These are phyloP conservation scores for Stentor roeselii DNA, from an alignment of 73 alveolate species.

Conservation along the genomic window DNA sequence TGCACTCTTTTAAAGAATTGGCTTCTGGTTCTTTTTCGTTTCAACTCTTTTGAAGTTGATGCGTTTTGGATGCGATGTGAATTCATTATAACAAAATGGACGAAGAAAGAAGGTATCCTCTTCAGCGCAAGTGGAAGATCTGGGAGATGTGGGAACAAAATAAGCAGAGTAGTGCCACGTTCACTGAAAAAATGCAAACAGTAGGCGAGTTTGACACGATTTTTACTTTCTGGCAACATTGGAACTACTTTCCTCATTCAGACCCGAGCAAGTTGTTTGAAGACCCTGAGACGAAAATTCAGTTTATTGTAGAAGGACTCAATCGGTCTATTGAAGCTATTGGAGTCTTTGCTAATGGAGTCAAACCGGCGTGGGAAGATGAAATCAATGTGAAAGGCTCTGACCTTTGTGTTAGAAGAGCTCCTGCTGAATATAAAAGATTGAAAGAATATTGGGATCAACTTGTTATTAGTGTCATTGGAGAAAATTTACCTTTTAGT, in stretches of 20 bases:
- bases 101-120: background rate
- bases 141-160: slow-evolving; percentile 29
- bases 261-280: background rate
- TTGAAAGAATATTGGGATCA: background rate
- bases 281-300: slow-evolving; percentile 26
- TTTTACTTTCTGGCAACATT: slow-evolving; percentile 22
- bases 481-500: slow-evolving; percentile 25
- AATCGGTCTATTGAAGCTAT: slow-evolving; percentile 19
- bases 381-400: slow-evolving; percentile 11
- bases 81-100: background rate
- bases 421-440: background rate
- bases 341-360: slow-evolving; percentile 15
- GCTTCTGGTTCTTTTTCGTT: too few species aligned
- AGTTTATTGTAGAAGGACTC: background rate
- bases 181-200: slow-evolving; percentile 18
- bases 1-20: too few species aligned
- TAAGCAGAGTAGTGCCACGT: background rate
- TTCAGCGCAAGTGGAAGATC: background rate
- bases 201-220: slow-evolving; percentile 14
- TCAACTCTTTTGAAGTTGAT: background rate
- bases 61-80: background rate
- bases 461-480: background rate
- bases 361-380: slow-evolving; percentile 35
- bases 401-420: background rate
- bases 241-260: slow-evolving; percentile 33